These are phyloP conservation scores for Aureobasidium sp. DNA, from an alignment of 2,329 filamentous ascomycete species.

Conservation along the genomic window DNA sequence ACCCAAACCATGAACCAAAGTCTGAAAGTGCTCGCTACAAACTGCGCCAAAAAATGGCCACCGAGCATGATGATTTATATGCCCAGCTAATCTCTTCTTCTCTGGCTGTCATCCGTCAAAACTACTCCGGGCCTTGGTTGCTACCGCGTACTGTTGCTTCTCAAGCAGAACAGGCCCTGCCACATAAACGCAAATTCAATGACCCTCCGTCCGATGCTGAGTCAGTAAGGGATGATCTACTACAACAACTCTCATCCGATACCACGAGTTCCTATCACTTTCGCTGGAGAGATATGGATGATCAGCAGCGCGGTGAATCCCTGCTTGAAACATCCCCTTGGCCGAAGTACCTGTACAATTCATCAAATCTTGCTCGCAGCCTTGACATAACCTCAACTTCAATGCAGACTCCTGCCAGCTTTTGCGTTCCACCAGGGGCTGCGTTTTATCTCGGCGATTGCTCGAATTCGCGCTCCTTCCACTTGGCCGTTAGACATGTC, in stretches of 20 bases:
- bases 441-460: slow-evolving; percentile 46
- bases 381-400: not conserved
- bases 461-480: slow-evolving; percentile 30
- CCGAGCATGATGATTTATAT: slow-evolving; percentile 31
- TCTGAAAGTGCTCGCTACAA: slow-evolving; percentile 38
- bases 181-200: slow-evolving; percentile 22
- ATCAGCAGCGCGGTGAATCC: not conserved
- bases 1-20: slow-evolving; percentile 52
- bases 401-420: slow-evolving; percentile 19
- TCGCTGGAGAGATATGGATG: not conserved
- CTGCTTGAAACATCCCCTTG: not conserved
- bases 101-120: slow-evolving; percentile 28
- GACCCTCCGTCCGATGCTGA: not conserved
- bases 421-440: slow-evolving; percentile 44
- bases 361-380: not conserved
- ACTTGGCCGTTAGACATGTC: slow-evolving; percentile 30
- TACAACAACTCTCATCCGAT: slow-evolving; percentile 1
- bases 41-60: slow-evolving; percentile 28
- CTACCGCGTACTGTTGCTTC: slow-evolving; percentile 21
- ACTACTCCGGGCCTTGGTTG: slow-evolving; percentile 30
- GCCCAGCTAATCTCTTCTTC: slow-evolving; percentile 34
- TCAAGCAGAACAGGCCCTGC: not conserved
- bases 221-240: not conserved
- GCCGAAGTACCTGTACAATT: not conserved
- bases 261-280: not conserved